phyloP scores from a whole-genome alignment of 169 alveolate genomes.

The Ichthyophthirius multifiliis region DNA sequence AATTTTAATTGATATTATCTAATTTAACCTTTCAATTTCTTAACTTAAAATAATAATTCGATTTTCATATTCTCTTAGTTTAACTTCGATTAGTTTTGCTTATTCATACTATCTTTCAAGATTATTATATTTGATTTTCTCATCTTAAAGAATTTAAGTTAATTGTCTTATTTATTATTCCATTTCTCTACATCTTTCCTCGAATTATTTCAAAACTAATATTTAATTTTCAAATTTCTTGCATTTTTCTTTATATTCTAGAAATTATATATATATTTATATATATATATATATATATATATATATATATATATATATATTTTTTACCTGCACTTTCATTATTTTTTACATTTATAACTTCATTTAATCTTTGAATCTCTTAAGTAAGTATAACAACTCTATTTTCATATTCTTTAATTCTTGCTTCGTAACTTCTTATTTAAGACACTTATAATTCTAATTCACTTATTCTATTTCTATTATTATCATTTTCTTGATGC shows the following conservation, averaged over 20 bases:
- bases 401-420: conserved; percentile 2
- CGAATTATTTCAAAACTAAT: not conserved
- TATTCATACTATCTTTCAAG: conserved; percentile 2
- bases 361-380: conserved; percentile 6
- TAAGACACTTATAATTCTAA: not conserved
- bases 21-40: not conserved
- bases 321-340: not conserved
- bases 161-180: not conserved
- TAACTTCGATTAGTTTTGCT: conserved; percentile 1
- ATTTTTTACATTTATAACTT: not conserved
- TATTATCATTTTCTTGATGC: not conserved
- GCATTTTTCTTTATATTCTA: not conserved
- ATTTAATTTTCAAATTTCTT: not conserved
- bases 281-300: not conserved
- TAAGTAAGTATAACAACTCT: not conserved
- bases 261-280: not conserved
- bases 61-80: conserved; percentile 2
- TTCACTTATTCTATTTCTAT: not conserved
- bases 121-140: not conserved
- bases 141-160: not conserved
- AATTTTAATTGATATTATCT: not conserved
- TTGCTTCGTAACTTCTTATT: not conserved
- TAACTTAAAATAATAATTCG: not conserved
- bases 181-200: not conserved
- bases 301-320: not conserved